These are phyloP conservation scores for Bipolaris victoriae DNA, from an alignment of 2,329 filamentous ascomycete species.

Conservation along the genomic window DNA sequence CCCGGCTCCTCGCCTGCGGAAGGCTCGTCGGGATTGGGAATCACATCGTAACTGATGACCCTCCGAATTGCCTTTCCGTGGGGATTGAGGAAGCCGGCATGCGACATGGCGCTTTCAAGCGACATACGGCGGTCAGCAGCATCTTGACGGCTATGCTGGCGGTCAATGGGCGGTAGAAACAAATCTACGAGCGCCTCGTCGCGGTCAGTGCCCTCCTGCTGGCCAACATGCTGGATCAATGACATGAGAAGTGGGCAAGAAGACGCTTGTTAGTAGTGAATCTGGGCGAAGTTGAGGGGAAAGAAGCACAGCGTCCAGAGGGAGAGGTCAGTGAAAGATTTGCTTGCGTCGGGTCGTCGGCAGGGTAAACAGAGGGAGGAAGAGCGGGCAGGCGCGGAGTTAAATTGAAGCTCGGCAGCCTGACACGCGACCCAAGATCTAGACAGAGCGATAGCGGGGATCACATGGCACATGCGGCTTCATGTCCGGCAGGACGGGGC, in stretches of 20 bases:
- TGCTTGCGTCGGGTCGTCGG: constrained; percentile 7
- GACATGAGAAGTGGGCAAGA: constrained; percentile 51
- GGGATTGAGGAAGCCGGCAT: constrained; percentile 24
- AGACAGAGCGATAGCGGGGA: constrained; percentile 17
- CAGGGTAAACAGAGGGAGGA: constrained; percentile 11
- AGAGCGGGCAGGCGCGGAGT: constrained; percentile 20
- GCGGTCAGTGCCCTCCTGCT: constrained; percentile 57
- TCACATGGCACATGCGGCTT: constrained; percentile 19
- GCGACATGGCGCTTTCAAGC: constrained; percentile 36
- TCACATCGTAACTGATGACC: constrained; percentile 57
- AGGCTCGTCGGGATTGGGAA: constrained; percentile 50
- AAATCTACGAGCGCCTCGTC: constrained; percentile 49
- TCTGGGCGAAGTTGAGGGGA: constrained; percentile 7
- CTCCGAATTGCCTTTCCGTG: constrained; percentile 46
- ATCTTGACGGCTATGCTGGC: constrained; percentile 36
- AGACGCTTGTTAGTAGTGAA: constrained; percentile 7
- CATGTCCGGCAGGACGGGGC: constrained; percentile 2
- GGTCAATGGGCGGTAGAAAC: constrained; percentile 45
- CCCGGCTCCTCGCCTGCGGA: constrained; percentile 49
- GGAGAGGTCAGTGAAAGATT: constrained; percentile 6
- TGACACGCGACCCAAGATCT: constrained; percentile 25
- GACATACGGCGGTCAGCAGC: constrained; percentile 40
- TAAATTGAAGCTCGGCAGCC: constrained; percentile 20
- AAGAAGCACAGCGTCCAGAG: constrained; percentile 3
- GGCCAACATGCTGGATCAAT: constrained; percentile 59